phyloP scores from a whole-genome alignment of 148 eudicot species.

The Hydrangea macrophylla region DNA sequence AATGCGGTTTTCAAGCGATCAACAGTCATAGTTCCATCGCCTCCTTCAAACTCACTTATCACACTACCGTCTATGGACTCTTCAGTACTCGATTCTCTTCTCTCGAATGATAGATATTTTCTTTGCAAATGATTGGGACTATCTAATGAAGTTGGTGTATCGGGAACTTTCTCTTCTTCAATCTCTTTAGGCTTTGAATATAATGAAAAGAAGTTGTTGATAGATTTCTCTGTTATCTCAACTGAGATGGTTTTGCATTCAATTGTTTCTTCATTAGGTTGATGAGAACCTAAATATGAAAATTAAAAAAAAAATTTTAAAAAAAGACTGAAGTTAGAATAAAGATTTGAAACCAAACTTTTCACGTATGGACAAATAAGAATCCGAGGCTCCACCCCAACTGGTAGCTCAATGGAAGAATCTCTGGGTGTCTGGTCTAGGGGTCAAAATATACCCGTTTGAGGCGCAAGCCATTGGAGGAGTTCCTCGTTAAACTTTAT shows the following conservation, averaged over 20 bases:
- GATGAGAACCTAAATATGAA: slow-evolving; percentile 42
- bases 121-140: slow-evolving; percentile 46
- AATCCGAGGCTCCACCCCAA: too few species aligned
- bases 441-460: too few species aligned
- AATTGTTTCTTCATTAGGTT: slow-evolving; percentile 31
- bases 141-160: slow-evolving; percentile 57
- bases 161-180: slow-evolving; percentile 67
- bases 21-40: slow-evolving; percentile 34
- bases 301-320: too few species aligned
- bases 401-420: too few species aligned
- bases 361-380: background rate
- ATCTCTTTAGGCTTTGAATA: slow-evolving; percentile 34
- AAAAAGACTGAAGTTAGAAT: slow-evolving; percentile 5
- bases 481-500: too few species aligned
- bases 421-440: too few species aligned
- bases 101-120: slow-evolving; percentile 42
- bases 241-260: slow-evolving; percentile 21
- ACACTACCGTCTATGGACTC: slow-evolving; percentile 69
- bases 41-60: slow-evolving; percentile 52
- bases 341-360: background rate
- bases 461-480: too few species aligned
- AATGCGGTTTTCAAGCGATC: slow-evolving; percentile 59
- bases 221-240: slow-evolving; percentile 23
- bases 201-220: slow-evolving; percentile 11
- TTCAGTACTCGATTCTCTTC: slow-evolving; percentile 51